Conservation (phyloP, 805 yeast genomes). For the Metschnikowia hibisci region DNA sequence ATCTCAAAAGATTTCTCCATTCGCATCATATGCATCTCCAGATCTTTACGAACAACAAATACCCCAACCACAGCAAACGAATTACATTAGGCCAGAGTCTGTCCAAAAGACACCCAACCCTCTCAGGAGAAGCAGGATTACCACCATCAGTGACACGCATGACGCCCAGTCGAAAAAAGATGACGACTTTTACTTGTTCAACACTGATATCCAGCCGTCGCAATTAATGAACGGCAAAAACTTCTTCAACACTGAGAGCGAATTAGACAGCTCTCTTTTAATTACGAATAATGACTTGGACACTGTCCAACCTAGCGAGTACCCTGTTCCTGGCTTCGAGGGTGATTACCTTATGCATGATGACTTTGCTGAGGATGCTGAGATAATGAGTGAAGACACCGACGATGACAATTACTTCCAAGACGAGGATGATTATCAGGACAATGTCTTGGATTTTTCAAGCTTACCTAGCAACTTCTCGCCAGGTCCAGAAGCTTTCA, state of each 20-base stretch:
- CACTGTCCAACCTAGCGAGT: conserved; percentile 1
- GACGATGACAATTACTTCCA: conserved; percentile 38
- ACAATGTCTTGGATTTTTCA: conserved; percentile 6
- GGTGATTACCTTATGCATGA: conserved; percentile 32
- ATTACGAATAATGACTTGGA: conserved; percentile 15
- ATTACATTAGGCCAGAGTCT: conserved; percentile 13
- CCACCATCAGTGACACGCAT: conserved; percentile 26
- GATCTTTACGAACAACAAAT: conserved; percentile 16
- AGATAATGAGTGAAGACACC: conserved; percentile 38
- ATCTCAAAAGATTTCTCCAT: conserved; percentile 24
- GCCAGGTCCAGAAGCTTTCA: conserved; percentile 1
- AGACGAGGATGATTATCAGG: conserved; percentile 30
- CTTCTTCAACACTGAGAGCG: conserved; percentile 24
- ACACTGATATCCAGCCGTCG: conserved; percentile 42
- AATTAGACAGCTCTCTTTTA: conserved; percentile 28
- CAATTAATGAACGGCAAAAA: conserved; percentile 27
- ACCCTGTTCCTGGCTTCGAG: conserved; percentile 31
- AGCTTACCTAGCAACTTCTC: conserved; percentile 1
- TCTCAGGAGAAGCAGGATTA: conserved; percentile 30
- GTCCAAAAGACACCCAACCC: conserved; percentile 6
- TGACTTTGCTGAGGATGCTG: conserved; percentile 41
- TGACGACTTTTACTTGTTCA: conserved; percentile 36
- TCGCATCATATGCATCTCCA: conserved; percentile 40
- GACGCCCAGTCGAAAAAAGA: conserved; percentile 23
- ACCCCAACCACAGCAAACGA: conserved; percentile 8